Percentiles rank a stretch among this genome's conserved stretches.
Evolutionary conservation across 169 alveolate species (phyloP).

Genomic region (Babesia ovis): DNA sequence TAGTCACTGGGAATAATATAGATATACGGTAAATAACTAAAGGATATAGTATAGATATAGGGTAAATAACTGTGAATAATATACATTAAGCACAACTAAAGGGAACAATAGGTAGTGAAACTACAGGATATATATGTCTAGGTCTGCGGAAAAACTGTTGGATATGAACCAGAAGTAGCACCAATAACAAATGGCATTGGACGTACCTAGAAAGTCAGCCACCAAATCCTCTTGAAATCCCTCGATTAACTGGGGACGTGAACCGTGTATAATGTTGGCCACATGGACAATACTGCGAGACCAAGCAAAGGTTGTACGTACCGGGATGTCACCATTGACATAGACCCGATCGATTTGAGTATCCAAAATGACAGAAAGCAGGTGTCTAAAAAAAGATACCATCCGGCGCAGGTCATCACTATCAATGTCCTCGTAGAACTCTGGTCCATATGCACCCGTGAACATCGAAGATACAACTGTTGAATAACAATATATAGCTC

Average conservation of each 20-base stretch:
- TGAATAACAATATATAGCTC: slow-evolving; percentile 3
- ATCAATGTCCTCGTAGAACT: slow-evolving; percentile 10
- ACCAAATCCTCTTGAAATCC: slow-evolving; percentile 42
- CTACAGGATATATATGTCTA: no score
- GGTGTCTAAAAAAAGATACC: slow-evolving; percentile 12
- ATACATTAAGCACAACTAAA: not conserved
- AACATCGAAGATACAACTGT: slow-evolving; percentile 7
- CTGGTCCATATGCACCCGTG: slow-evolving; percentile 18
- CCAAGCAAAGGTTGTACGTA: slow-evolving; percentile 29
- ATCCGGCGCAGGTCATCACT: slow-evolving; percentile 7
- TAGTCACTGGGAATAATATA: no score
- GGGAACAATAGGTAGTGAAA: not conserved
- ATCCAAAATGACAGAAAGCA: slow-evolving; percentile 21
- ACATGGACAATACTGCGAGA: slow-evolving; percentile 36
- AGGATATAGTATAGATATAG: not conserved
- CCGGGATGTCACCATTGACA: slow-evolving; percentile 17
- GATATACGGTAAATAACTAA: no score
- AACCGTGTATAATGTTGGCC: slow-evolving; percentile 10
- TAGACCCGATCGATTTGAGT: slow-evolving; percentile 16
- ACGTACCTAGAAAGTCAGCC: slow-evolving; percentile 27
- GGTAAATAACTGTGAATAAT: no score
- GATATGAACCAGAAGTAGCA: no score
- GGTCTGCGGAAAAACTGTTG: no score
- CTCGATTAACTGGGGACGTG: not conserved
- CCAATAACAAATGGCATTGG: no score